A percentile compares a stretch with the other conserved stretches of the same genome.
Evolutionary conservation across 305 asterid genomes (phyloP).

Genomic region (Striga hermonthica): DNA sequence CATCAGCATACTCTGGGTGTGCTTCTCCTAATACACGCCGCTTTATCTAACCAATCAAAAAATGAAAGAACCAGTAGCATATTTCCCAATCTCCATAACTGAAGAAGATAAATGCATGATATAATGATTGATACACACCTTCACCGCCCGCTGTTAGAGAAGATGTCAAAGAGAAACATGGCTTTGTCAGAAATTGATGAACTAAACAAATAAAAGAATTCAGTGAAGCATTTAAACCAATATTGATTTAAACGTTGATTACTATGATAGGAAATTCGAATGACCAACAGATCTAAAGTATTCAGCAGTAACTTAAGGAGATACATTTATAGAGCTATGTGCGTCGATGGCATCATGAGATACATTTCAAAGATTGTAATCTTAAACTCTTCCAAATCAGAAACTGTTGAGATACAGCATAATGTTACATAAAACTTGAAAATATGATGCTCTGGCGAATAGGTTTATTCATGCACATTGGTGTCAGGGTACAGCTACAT

Average conservation of each 20-base stretch:
- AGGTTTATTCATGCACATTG: background rate
- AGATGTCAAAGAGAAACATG: constrained; percentile 34
- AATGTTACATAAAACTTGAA: background rate
- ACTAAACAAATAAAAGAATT: constrained; percentile 14
- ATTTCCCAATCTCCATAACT: constrained; percentile 30
- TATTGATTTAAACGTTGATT: constrained; percentile 6
- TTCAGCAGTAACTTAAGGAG: constrained; percentile 5
- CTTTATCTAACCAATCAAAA: constrained; percentile 58
- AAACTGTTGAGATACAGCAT: background rate
- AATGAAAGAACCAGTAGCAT: constrained; percentile 32
- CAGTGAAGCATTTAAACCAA: constrained; percentile 22
- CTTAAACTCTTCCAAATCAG: background rate
- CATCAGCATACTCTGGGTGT: constrained; percentile 85
- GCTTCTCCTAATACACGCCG: constrained; percentile 80
- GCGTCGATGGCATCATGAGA: background rate
- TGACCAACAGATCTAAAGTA: constrained; percentile 25
- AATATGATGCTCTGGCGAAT: background rate
- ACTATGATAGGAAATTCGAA: constrained; percentile 15
- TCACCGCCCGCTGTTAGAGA: constrained; percentile 75
- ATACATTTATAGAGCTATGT: background rate
- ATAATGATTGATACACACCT: constrained; percentile 54
- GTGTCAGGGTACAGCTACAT: background rate
- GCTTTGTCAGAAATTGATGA: constrained; percentile 35
- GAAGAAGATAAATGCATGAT: constrained; percentile 32
- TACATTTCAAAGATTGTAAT: background rate